Base-by-base conservation (phyloP, 805 yeast genomes). In the Ogataea trehaloabstinens region DNA sequence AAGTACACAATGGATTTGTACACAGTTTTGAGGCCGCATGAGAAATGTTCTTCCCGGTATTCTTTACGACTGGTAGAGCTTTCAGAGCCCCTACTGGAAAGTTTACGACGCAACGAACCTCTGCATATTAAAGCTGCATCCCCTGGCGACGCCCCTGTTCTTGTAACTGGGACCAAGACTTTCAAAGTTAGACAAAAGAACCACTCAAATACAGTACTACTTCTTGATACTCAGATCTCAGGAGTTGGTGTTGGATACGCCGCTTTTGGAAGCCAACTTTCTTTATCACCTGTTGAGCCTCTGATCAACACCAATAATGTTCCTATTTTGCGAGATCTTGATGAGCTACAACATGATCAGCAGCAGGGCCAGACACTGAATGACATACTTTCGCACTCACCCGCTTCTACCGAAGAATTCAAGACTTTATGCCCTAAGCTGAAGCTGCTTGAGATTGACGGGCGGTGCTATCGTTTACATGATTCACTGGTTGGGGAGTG, bases 171-270 rank as follows among this genome's bases (percentile, higher is more conserved):
- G 3, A 47, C 62, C 20, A 60, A 68, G 35, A 84, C 95, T 0
- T 89, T 77, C 75, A 67, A 69, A 31, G 51, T 89, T 13, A 70
- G 87, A 37, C 90, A 84, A 52, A 82, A 85, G 67, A 86, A 87
- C 55, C 97, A 91, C 59, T 85, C 96, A 6, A 89, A 91, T 58
- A 75, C 91, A 4, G 80, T 85, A n/a, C 57, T 88, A 48, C 44
- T 89, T 17, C 55, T 77, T 56, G 27, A 48, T 6, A 7, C 37
- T 1, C 29, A 42, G 5, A 28, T 19, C 12, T 3, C 18, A 29
- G 17, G 20, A 2, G 21, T 3, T 4, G 46, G 40, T 4, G 30
- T 43, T 12, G 35, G 45, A 15, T 40, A 45, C 38, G 40, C 48
- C 19, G 19, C 24, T 3, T 50, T 52, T 31, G 33, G 24, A 4